Evolutionary conservation across 352 stramenopile genomes (phyloP).

Genomic region (Globisporangium middletonii): DNA sequence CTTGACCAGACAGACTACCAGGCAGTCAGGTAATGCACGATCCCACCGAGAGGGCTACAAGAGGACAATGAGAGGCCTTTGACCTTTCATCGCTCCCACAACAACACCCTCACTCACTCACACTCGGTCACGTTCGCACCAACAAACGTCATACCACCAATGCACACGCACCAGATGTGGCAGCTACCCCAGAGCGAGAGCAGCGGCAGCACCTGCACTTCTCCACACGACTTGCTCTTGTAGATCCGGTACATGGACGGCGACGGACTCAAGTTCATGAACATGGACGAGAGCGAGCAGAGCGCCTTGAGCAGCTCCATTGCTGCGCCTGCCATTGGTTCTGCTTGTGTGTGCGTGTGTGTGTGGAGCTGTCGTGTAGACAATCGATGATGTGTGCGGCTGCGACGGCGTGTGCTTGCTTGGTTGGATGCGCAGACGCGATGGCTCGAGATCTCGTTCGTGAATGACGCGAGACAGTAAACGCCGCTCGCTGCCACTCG

Average conservation of each 20-base stretch:
- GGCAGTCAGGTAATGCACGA: not conserved
- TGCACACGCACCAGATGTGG: slow-evolving; percentile 21
- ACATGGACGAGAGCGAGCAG: slow-evolving; percentile 29
- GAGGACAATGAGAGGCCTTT: no score
- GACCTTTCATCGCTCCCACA: no score
- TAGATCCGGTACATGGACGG: slow-evolving; percentile 33
- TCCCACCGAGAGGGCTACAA: no score
- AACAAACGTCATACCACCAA: no score
- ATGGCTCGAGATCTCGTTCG: not conserved
- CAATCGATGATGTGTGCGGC: not conserved
- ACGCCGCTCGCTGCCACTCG: not conserved
- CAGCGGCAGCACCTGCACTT: slow-evolving; percentile 29
- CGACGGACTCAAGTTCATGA: slow-evolving; percentile 30
- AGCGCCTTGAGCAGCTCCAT: slow-evolving; percentile 23
- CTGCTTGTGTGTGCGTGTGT: no score
- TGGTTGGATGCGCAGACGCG: not conserved
- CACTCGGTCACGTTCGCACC: not conserved
- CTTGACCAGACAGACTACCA: not conserved
- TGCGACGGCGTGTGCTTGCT: not conserved
- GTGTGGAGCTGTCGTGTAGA: no score
- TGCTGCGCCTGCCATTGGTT: not conserved
- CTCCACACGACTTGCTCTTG: slow-evolving; percentile 23
- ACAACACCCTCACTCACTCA: not conserved
- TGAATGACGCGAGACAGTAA: not conserved
- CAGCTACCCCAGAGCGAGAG: slow-evolving; percentile 33